Percentiles rank a stretch among this genome's conserved stretches.
These are phyloP conservation scores for Dendrobium catenatum DNA, from an alignment of 106 monocot species.

Conservation along the genomic window DNA sequence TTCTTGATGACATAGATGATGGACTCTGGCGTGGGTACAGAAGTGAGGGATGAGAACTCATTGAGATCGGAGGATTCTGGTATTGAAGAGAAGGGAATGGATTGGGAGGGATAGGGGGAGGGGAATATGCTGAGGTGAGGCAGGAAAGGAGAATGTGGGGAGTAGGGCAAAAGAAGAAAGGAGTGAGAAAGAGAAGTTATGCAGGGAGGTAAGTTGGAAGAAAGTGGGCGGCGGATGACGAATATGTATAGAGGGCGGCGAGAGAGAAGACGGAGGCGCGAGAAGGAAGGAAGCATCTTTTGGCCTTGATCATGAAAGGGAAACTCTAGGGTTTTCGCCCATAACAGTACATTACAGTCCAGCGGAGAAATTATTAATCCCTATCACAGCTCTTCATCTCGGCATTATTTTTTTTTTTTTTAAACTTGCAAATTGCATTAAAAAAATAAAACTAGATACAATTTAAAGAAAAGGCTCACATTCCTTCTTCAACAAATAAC, in stretches of 20 bases:
- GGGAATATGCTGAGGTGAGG: too few relatives aligned
- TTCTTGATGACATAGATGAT: constrained; percentile 70
- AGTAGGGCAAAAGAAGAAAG: not conserved
- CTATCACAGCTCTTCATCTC: too few relatives aligned
- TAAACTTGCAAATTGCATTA: too few relatives aligned
- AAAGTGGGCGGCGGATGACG: not conserved
- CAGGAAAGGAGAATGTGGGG: not conserved
- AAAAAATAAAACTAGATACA: too few relatives aligned
- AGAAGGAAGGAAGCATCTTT: not conserved
- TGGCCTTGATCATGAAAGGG: not conserved
- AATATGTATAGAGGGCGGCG: not conserved
- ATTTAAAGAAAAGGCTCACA: too few relatives aligned
- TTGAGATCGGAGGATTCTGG: not conserved
- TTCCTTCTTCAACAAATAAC: too few relatives aligned
- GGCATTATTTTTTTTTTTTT: too few relatives aligned
- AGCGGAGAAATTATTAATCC: too few relatives aligned
- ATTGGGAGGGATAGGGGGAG: constrained; percentile 1
- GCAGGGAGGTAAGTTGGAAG: not conserved
- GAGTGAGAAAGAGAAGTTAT: not conserved
- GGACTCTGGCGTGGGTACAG: constrained; percentile 41
- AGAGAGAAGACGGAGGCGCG: not conserved
- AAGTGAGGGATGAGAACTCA: not conserved
- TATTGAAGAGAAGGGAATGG: not conserved
- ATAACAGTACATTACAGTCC: too few relatives aligned
- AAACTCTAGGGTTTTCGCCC: not conserved